Percentiles rank a stretch among this genome's conserved stretches.
phyloP scores from a whole-genome alignment of 305 asterid species.

The Fraxinus sp. region DNA sequence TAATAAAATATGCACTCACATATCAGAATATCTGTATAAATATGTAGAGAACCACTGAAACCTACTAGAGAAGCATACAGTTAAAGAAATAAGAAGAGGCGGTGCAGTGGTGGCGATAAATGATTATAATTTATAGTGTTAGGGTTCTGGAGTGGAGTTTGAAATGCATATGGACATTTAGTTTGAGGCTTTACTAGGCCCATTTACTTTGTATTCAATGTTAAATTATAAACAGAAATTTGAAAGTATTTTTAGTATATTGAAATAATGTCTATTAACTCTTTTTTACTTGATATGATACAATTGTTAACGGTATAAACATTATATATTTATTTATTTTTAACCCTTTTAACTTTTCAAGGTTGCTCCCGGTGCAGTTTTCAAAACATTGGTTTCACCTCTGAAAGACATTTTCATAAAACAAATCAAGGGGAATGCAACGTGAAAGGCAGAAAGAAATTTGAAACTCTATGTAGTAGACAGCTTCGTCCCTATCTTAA shows the following conservation, averaged over 20 bases:
- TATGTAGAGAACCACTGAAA: neutral
- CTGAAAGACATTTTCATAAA: neutral
- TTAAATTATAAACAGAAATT: neutral
- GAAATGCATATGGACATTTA: neutral
- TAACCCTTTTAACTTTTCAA: neutral
- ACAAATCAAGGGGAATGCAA: neutral
- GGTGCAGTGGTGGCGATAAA: neutral
- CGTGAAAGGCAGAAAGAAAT: slow-evolving; percentile 9
- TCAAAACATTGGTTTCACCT: neutral
- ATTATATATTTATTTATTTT: neutral
- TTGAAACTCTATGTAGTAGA: neutral
- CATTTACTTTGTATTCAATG: neutral
- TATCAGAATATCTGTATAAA: neutral
- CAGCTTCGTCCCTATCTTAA: neutral
- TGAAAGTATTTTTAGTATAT: neutral
- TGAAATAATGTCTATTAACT: neutral
- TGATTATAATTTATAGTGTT: neutral
- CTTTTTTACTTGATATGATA: neutral
- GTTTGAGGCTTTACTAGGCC: neutral
- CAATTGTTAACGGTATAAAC: neutral
- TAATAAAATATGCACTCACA: neutral
- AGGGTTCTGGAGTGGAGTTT: neutral
- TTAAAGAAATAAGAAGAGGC: neutral
- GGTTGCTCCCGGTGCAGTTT: neutral
- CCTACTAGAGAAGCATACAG: neutral